These are phyloP conservation scores for Combretum micranthum DNA, from an alignment of 345 rosid species.

Conservation along the genomic window DNA sequence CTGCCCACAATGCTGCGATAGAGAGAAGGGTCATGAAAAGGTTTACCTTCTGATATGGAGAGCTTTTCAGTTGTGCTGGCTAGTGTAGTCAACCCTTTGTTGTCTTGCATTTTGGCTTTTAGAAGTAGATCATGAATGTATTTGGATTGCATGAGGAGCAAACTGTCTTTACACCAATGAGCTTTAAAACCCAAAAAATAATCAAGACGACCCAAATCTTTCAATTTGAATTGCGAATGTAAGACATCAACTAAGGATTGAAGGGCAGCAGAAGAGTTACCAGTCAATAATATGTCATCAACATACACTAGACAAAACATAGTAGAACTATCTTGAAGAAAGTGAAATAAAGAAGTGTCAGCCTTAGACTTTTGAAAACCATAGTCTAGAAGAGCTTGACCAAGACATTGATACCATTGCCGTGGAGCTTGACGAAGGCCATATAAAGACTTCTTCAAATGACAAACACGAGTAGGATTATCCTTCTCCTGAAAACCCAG, in stretches of 20 bases:
- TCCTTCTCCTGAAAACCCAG: too few species aligned
- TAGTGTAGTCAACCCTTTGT: not conserved
- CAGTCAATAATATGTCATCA: not conserved
- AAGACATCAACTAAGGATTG: not conserved
- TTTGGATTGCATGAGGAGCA: not conserved
- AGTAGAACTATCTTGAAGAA: too few species aligned
- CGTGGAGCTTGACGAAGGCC: too few species aligned
- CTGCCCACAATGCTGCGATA: not conserved
- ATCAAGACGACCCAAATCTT: not conserved
- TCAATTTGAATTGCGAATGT: not conserved
- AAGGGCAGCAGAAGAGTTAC: not conserved
- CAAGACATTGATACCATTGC: too few species aligned
- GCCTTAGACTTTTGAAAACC: too few species aligned
- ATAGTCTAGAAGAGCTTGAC: too few species aligned
- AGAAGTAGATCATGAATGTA: not conserved
- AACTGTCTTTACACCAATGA: not conserved
- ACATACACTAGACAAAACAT: slow-evolving; percentile 5
- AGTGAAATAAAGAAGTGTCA: too few species aligned
- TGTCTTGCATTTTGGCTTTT: not conserved
- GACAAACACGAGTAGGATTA: too few species aligned
- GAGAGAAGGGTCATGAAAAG: not conserved
- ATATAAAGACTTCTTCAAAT: too few species aligned
- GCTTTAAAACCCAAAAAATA: not conserved
- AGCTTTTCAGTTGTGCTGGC: not conserved
- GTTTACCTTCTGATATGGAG: not conserved